Evolutionary conservation across 1,284 basidiomycete species (phyloP), one percentile per base, ranked within the genome.

Genomic region (Athelia psychrophila): DNA sequence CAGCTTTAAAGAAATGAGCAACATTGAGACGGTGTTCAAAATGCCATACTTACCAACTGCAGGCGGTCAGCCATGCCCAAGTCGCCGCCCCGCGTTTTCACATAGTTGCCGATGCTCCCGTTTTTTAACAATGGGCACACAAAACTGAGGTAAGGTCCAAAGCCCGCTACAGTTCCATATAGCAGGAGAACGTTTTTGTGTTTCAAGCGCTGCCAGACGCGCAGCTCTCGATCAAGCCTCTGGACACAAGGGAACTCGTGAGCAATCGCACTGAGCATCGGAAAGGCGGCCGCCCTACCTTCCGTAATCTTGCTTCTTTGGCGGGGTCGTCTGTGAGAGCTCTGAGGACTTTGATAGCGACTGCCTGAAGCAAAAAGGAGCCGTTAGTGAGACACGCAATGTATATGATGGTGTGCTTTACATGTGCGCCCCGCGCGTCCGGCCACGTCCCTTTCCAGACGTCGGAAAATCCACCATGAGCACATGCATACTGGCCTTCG

Each of bases 101-200:
- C 55, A 56, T 77, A 76, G 51, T 70, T 71, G 30, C 67, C 71
- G 2, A 77, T 59, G 23, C 72, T 76, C 2, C 77, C 77, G 38
- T 77, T 70, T 12, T 75, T 70, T 51, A 72, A 63, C 77, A 78
- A 79, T 0, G 77, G 78, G 44, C 71, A 79, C 6, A 79, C 75
- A 64, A 79, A 73, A 1, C 74, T 70, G 9, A 57, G 58, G 36
- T 72, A 71, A 23, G 60, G 68, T 15, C 77, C 76, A 51, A 77
- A 77, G 49, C 67, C 71, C 5, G 58, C 56, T 2, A 66, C 62
- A 3, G 64, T 65, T 2, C 77, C 77, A 49, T 67, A 68, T 0
- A 79, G 58, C 42, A 68, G 64, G 24, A 79, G 52, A 35, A 79
- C 56, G 35, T 79, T 68, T 19, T 55, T 68, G 57, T 79, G 77